Conservation (phyloP, 495 filamentous ascomycete genomes). For the Hypoxylon cercidicola region DNA sequence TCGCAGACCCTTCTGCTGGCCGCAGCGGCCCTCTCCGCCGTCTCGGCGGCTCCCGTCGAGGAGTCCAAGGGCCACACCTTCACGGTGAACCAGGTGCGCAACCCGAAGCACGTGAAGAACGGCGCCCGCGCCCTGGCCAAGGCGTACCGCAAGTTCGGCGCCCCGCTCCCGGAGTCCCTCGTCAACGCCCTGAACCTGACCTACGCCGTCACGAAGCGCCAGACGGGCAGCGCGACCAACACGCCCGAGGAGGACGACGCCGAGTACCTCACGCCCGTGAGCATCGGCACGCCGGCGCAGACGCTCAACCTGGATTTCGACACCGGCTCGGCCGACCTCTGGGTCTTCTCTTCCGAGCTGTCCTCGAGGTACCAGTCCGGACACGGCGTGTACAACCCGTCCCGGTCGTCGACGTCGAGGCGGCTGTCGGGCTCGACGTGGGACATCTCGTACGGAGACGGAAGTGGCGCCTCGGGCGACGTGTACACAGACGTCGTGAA, state of each 20-base stretch:
- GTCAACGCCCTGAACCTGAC: constrained; percentile 46
- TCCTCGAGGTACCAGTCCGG: constrained; percentile 46
- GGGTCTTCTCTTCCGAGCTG: constrained; percentile 53
- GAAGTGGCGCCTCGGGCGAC: constrained; percentile 70
- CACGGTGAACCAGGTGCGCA: constrained; percentile 3
- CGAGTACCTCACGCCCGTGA: constrained; percentile 75
- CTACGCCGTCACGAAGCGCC: constrained; percentile 44
- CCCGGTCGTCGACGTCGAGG: constrained; percentile 55
- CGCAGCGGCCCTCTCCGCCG: neutral
- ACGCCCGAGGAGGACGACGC: constrained; percentile 67
- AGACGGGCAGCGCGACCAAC: constrained; percentile 60
- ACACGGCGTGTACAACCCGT: constrained; percentile 70
- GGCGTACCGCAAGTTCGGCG: constrained; percentile 68
- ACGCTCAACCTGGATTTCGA: constrained; percentile 76
- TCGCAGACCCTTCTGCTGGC: constrained; percentile 1
- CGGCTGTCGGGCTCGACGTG: constrained; percentile 67
- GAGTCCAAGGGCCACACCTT: constrained; percentile 4
- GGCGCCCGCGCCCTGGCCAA: constrained; percentile 65
- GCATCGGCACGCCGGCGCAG: constrained; percentile 66
- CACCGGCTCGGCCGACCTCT: constrained; percentile 82
- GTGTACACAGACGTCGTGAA: constrained; percentile 78
- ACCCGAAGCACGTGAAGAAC: constrained; percentile 47
- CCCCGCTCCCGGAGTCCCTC: constrained; percentile 50
- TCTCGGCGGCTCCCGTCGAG: constrained; percentile 1
- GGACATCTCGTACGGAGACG: constrained; percentile 78